A percentile compares a stretch with the other conserved stretches of the same genome.
These are phyloP conservation scores for Kodamaea kaohsiungensis DNA, from an alignment of 805 yeast genomes.

Conservation along the genomic window DNA sequence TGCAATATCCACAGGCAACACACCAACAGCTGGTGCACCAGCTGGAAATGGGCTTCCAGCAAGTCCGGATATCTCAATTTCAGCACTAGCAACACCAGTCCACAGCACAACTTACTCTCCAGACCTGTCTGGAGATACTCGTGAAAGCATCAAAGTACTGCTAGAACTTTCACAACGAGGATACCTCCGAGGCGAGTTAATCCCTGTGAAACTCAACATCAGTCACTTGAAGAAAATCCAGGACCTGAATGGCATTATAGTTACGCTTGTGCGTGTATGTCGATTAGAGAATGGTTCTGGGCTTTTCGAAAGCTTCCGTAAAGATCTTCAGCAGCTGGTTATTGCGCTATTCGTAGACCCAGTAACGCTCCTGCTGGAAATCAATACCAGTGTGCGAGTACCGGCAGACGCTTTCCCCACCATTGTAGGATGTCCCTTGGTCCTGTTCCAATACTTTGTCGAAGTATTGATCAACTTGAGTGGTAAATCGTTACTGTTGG, in stretches of 20 bases:
- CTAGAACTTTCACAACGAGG: slow-evolving; percentile 59
- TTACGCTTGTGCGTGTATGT: slow-evolving; percentile 79
- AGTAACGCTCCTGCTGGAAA: slow-evolving; percentile 51
- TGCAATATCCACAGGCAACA: slow-evolving; percentile 25
- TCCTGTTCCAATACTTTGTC: slow-evolving; percentile 79
- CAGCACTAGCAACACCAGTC: background rate
- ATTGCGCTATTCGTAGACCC: slow-evolving; percentile 82
- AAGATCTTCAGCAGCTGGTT: slow-evolving; percentile 77
- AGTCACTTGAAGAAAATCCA: slow-evolving; percentile 71
- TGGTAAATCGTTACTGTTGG: slow-evolving; percentile 48
- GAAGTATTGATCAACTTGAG: slow-evolving; percentile 84
- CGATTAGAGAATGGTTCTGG: slow-evolving; percentile 59
- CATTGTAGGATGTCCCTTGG: slow-evolving; percentile 66
- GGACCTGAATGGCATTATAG: slow-evolving; percentile 70
- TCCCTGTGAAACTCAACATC: slow-evolving; percentile 69
- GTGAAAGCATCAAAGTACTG: slow-evolving; percentile 30
- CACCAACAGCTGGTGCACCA: slow-evolving; percentile 32
- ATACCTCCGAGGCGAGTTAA: slow-evolving; percentile 72
- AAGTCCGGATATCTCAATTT: slow-evolving; percentile 24
- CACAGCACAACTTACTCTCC: background rate
- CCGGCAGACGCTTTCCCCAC: slow-evolving; percentile 90
- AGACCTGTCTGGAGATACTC: background rate
- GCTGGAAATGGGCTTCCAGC: slow-evolving; percentile 14
- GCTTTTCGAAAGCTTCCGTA: slow-evolving; percentile 71
- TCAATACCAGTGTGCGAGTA: slow-evolving; percentile 63